Evolutionary conservation across 2,329 filamentous ascomycete species (phyloP).

Genomic region (Sporothrix curviconia): DNA sequence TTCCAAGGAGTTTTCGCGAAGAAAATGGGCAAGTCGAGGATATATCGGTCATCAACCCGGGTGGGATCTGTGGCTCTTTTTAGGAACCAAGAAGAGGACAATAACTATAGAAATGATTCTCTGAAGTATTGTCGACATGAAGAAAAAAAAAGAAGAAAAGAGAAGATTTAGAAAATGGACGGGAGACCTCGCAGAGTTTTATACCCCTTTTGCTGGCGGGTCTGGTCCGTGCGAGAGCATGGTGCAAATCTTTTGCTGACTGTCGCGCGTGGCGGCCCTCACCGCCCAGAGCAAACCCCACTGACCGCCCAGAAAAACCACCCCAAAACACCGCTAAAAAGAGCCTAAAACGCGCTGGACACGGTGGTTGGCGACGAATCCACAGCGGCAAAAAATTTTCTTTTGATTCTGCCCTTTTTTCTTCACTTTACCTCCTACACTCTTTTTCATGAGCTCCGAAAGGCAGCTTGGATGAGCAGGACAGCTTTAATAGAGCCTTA

Average conservation of each 20-base stretch:
- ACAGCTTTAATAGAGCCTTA: no score
- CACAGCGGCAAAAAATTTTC: constrained; percentile 7
- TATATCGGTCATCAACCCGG: constrained; percentile 85
- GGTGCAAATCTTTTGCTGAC: constrained; percentile 2
- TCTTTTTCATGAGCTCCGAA: no score
- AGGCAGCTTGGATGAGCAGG: no score
- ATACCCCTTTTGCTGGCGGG: constrained; percentile 32
- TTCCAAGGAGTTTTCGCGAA: constrained; percentile 12
- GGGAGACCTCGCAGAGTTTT: constrained; percentile 30
- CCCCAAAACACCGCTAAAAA: no score
- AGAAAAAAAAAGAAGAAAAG: constrained; percentile 44
- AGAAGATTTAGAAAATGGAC: constrained; percentile 26
- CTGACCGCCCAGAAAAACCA: no score
- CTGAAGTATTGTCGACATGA: constrained; percentile 59
- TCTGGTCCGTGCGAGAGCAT: constrained; percentile 11
- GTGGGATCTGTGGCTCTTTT: constrained; percentile 90
- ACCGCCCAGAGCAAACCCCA: no score
- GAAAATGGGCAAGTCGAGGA: constrained; percentile 54
- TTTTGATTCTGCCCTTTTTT: background rate
- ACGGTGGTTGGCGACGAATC: background rate
- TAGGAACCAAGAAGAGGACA: constrained; percentile 85
- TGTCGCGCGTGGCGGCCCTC: background rate
- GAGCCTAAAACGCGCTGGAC: background rate
- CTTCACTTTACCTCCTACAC: no score
- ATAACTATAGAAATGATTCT: constrained; percentile 99